phyloP scores from a whole-genome alignment of 495 filamentous ascomycete genomes.

The Lineolata rhizophorae region DNA sequence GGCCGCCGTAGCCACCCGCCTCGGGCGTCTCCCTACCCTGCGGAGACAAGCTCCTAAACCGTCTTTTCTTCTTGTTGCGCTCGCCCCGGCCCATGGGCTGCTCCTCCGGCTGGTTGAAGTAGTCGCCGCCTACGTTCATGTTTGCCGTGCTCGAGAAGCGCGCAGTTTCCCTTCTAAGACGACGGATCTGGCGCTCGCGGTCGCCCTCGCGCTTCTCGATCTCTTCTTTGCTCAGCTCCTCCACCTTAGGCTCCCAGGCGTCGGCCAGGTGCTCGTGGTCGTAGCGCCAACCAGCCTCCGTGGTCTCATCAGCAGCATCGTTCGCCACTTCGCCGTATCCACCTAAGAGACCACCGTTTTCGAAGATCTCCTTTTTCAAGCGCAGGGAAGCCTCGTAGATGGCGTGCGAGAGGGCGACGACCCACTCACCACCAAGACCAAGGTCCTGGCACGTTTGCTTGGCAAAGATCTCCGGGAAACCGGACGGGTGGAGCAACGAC shows the following conservation, averaged over 20 bases:
- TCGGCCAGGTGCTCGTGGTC: constrained; percentile 74
- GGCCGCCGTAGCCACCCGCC: constrained; percentile 32
- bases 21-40: constrained; percentile 53
- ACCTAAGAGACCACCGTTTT: constrained; percentile 59
- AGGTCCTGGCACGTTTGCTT: constrained; percentile 80
- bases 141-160: constrained; percentile 70
- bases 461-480: constrained; percentile 82
- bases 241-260: constrained; percentile 89
- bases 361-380: constrained; percentile 88
- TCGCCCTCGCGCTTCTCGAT: constrained; percentile 96
- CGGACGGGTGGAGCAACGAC: constrained; percentile 81
- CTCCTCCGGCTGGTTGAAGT: constrained; percentile 25
- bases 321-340: constrained; percentile 67
- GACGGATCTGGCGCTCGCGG: constrained; percentile 69
- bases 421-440: constrained; percentile 78
- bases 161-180: constrained; percentile 76
- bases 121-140: constrained; percentile 28
- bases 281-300: constrained; percentile 82
- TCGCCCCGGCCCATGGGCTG: constrained; percentile 66
- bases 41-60: constrained; percentile 77
- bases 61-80: constrained; percentile 77
- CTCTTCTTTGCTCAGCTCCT: constrained; percentile 78
- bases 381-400: constrained; percentile 91
- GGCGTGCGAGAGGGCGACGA: constrained; percentile 79
- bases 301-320: constrained; percentile 52